Conservation (phyloP, 148 eudicot genomes). For the Heliosperma pusillum region DNA sequence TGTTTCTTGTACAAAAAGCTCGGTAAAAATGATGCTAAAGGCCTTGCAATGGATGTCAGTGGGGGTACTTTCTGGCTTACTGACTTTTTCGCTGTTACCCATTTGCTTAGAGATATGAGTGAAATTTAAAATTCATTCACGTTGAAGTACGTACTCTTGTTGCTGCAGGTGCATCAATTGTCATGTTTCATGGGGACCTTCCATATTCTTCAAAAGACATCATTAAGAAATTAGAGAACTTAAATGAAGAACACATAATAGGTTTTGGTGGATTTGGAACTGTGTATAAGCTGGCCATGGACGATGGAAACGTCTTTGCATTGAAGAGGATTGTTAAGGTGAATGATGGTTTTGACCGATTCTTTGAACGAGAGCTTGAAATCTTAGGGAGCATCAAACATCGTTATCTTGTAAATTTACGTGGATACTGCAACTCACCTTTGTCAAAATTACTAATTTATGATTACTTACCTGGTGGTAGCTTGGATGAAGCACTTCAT, state of each 20-base stretch:
- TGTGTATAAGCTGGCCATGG: slow-evolving; percentile 93
- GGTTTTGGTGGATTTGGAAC: slow-evolving; percentile 97
- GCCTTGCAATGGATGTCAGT: slow-evolving; percentile 79
- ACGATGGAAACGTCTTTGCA: slow-evolving; percentile 89
- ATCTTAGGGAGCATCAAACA: slow-evolving; percentile 98
- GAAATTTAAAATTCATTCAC: neutral
- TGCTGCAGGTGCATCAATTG: slow-evolving; percentile 86
- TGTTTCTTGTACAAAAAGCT: slow-evolving; percentile 93
- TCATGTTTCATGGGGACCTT: slow-evolving; percentile 98
- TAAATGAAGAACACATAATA: slow-evolving; percentile 87
- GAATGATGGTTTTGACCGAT: slow-evolving; percentile 90
- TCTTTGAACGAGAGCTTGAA: slow-evolving; percentile 95
- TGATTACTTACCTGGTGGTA: slow-evolving; percentile 90
- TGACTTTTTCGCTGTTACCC: neutral
- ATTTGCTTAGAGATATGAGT: slow-evolving; percentile 1
- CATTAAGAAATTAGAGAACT: slow-evolving; percentile 73
- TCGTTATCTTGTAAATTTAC: slow-evolving; percentile 82
- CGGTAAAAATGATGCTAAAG: slow-evolving; percentile 70
- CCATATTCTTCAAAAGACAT: slow-evolving; percentile 93
- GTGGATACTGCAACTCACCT: slow-evolving; percentile 98
- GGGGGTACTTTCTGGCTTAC: slow-evolving; percentile 51
- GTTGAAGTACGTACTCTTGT: slow-evolving; percentile 19
- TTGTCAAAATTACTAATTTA: slow-evolving; percentile 80
- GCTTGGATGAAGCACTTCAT: slow-evolving; percentile 96
- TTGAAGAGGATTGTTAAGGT: slow-evolving; percentile 81